Base-by-base conservation (phyloP, 495 filamentous ascomycete species). In the Aspergillus diversus region DNA sequence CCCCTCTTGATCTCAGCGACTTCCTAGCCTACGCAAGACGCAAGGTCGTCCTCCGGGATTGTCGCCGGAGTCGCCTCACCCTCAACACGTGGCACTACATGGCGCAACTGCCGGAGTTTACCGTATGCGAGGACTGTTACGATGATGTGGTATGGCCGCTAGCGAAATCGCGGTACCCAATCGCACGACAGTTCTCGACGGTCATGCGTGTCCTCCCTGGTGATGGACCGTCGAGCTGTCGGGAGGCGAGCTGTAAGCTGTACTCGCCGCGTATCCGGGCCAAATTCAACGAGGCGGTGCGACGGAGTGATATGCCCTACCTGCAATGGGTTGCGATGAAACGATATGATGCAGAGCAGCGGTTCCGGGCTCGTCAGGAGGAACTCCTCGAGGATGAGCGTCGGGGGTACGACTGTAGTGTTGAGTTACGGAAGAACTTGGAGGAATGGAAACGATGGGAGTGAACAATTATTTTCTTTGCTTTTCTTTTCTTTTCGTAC, bases 231-330 rank as follows among this genome's bases (percentile, higher is more conserved):
- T 76, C 82, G 57, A 71, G 70, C 5, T 73, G 72, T 21, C 75
- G 81, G 5, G 75, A 85, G 39, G 85, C 82, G 0, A 82, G 81
- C 17, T 95, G 91, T 66, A 89, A 91, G 73, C 75, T 93, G 7
- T 93, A 90, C 63, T 90, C 87, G n/a, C 74, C 81, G 9, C 83
- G 87, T n/a, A 93, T 93, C 87, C 81, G 90, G 46, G 74, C 79
- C 1, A 79, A 87, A 8, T 92, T 92, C 69, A 67, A 71, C 16
- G 78, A 83, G 17, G 87, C 88, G 3, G 83, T 88, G 53, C 65
- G 76, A 59, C 80, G 81, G 16, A 78, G 84, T 49, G 89, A 93
- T 66, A 74, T 85, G 42, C 66, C 70, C 7, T 81, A 77, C 57
- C 69, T 91, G 54, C 70, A 72, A 39, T 67, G 70, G 59, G 60